These are phyloP conservation scores for Scedosporium apiospermum DNA, from an alignment of 2,329 filamentous ascomycete genomes.

Conservation along the genomic window DNA sequence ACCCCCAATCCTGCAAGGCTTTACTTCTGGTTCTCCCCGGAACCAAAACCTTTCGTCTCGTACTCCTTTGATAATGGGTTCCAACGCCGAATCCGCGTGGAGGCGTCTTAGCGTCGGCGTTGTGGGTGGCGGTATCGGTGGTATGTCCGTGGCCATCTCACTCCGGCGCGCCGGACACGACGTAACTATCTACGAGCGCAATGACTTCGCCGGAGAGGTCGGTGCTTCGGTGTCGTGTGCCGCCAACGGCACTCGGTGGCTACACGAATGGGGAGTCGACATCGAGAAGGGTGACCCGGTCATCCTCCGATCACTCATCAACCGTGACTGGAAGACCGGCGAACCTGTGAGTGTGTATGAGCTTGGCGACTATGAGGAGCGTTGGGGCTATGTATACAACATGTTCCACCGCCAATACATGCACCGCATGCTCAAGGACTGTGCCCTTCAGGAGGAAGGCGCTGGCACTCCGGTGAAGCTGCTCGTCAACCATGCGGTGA, in stretches of 20 bases:
- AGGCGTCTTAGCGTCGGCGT: slow-evolving; percentile 32
- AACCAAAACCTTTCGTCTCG: neutral
- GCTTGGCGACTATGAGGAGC: slow-evolving; percentile 53
- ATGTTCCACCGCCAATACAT: slow-evolving; percentile 64
- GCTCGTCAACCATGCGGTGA: slow-evolving; percentile 45
- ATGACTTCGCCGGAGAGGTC: slow-evolving; percentile 58
- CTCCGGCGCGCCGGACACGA: slow-evolving; percentile 35
- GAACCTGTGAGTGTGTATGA: slow-evolving; percentile 55
- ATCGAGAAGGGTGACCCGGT: slow-evolving; percentile 56
- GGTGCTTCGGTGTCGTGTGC: slow-evolving; percentile 60
- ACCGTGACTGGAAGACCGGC: slow-evolving; percentile 60
- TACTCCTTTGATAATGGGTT: slow-evolving; percentile 15
- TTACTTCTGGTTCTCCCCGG: too few species aligned
- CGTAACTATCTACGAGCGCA: slow-evolving; percentile 55
- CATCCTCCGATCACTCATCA: slow-evolving; percentile 56
- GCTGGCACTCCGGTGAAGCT: slow-evolving; percentile 43
- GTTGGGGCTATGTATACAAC: slow-evolving; percentile 57
- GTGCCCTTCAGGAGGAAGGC: slow-evolving; percentile 39
- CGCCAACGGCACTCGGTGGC: slow-evolving; percentile 60
- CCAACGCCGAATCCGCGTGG: slow-evolving; percentile 23
- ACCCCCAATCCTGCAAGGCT: too few species aligned
- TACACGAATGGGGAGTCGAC: slow-evolving; percentile 60
- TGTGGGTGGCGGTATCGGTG: slow-evolving; percentile 38
- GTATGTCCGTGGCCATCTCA: slow-evolving; percentile 35
- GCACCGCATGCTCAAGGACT: slow-evolving; percentile 57